Conservation (phyloP, 129 eudicot species). For the Artemisia argyi region DNA sequence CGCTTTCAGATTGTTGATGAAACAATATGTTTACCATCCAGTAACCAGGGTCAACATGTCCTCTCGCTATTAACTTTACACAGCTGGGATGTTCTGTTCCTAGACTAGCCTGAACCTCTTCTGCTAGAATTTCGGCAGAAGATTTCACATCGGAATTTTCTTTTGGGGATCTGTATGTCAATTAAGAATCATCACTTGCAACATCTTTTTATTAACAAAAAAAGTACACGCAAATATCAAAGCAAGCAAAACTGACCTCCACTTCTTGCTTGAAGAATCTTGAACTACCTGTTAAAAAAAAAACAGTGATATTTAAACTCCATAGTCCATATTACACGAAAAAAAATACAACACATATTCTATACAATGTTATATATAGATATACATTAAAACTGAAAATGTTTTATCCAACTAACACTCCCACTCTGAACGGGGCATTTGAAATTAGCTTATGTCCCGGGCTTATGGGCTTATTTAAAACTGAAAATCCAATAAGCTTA, state of each 20-base stretch:
- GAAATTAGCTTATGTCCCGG: no score
- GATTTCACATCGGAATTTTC: slow-evolving; percentile 36
- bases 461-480: no score
- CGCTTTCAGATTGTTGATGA: neutral
- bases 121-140: slow-evolving; percentile 62
- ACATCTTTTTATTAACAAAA: neutral
- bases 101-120: slow-evolving; percentile 51
- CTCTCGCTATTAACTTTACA: slow-evolving; percentile 50
- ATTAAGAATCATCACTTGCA: slow-evolving; percentile 7
- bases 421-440: no score
- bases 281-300: slow-evolving; percentile 40
- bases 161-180: slow-evolving; percentile 19
- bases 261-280: slow-evolving; percentile 34
- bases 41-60: slow-evolving; percentile 49
- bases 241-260: slow-evolving; percentile 41
- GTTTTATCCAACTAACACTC: no score
- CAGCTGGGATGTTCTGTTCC: slow-evolving; percentile 58
- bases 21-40: slow-evolving; percentile 11
- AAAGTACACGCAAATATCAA: neutral
- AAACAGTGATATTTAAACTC: neutral
- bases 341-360: neutral
- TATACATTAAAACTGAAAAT: no score
- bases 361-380: no score
- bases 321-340: neutral
- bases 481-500: no score